Base-by-base conservation (phyloP, 148 eudicot species). In the Vaccinium vitisidaea region DNA sequence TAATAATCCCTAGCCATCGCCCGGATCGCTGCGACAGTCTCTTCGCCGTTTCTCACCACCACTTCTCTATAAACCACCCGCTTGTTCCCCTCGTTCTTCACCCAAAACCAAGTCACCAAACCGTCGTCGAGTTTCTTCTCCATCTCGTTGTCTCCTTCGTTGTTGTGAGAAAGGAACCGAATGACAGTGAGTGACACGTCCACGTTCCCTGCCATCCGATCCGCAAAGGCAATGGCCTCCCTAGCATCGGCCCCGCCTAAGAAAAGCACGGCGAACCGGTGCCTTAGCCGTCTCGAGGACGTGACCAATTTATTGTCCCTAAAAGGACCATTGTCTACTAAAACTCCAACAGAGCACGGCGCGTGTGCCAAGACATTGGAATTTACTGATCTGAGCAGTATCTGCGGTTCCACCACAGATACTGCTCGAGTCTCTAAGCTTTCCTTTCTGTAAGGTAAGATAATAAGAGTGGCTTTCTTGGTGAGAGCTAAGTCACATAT, bases 51-150 rank as follows among this genome's bases (percentile, higher is more conserved):
- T 4, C 58, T 83, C 13, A 97, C 99, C 70, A 90, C 92, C 23
- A 92, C 95, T 84, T 97, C 99, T 48, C 90, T 87, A 16, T 97
- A 97, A 23, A 87, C 81, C 32, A 97, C 93, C 74, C 84, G 85
- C 0, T 85, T 85, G 78, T 94, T 97, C 53, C 84, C 88, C 83
- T 97, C 99, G 77, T 94, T 87, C 87, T 95, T 97, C 69, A 95
- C 93, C 99, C 98, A 95, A 70, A 97, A 97, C 92, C 93, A 89
- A 1, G 98, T 97, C 77, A 97, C 95, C 7, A 94, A 74, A 23
- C 93, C 97, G 30, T 97, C 99, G 39, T 97, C 99, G 0, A 97
- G 86, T 87, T 94, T 95, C 88, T 92, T 92, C 86, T 97, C 99
- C 81, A 86, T 79, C 84, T 87, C 86, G 10, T 92, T 59, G 6